phyloP scores from a whole-genome alignment of 805 yeast genomes.

The Candida peoriensis region DNA sequence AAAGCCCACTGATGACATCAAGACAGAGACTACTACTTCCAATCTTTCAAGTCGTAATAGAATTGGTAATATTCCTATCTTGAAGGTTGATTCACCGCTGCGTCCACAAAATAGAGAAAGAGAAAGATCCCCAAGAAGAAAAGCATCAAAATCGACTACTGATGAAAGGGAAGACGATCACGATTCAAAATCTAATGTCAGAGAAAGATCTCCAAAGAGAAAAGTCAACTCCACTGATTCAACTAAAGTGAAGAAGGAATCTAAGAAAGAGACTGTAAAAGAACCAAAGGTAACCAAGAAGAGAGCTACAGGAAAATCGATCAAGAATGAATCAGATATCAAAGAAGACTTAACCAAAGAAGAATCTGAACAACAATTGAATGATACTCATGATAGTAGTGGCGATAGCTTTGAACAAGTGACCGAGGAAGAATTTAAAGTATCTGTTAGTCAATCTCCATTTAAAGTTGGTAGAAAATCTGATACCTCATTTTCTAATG shows the following conservation, averaged over 20 bases:
- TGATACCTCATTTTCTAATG: slow-evolving; percentile 27
- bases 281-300: too few species aligned
- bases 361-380: background rate
- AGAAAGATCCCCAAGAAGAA: slow-evolving; percentile 11
- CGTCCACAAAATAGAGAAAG: slow-evolving; percentile 9
- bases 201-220: slow-evolving; percentile 9
- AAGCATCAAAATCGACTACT: background rate
- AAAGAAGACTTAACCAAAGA: background rate
- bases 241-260: background rate
- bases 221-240: background rate
- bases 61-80: slow-evolving; percentile 13
- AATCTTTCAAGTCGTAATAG: slow-evolving; percentile 1
- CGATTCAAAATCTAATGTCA: slow-evolving; percentile 1
- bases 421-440: slow-evolving; percentile 4
- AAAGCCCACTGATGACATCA: background rate
- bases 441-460: slow-evolving; percentile 4
- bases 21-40: slow-evolving; percentile 3
- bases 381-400: slow-evolving; percentile 1
- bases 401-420: slow-evolving; percentile 5
- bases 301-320: background rate
- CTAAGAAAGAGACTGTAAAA: background rate
- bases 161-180: slow-evolving; percentile 3
- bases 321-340: background rate
- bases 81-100: slow-evolving; percentile 8
- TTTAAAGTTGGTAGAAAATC: slow-evolving; percentile 10